Evolutionary conservation across 2,329 filamentous ascomycete genomes (phyloP).

Genomic region (Sporothrix schenckii): DNA sequence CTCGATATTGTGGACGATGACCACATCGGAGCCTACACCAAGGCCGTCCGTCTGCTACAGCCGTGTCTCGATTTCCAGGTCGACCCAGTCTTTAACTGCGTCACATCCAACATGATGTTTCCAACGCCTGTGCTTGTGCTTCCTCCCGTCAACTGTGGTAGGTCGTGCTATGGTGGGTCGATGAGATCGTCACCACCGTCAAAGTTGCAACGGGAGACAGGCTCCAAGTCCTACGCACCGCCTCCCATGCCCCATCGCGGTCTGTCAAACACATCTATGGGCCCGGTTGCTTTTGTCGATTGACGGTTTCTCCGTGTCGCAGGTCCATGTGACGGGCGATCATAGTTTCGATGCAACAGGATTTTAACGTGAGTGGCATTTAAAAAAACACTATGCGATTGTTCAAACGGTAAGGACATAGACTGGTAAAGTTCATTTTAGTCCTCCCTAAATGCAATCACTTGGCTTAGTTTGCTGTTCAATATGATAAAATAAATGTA

Average conservation of each 20-base stretch:
- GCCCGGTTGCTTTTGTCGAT: not conserved
- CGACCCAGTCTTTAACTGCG: not conserved
- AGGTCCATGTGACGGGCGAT: not conserved
- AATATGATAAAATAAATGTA: not conserved
- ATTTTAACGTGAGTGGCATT: not conserved
- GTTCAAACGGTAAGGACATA: not conserved
- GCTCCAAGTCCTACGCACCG: not conserved
- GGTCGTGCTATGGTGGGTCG: not conserved
- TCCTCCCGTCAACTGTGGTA: not conserved
- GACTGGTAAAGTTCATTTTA: not conserved
- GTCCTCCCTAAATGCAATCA: not conserved
- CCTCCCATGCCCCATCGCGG: not conserved
- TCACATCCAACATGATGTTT: not conserved
- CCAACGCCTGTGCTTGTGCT: not conserved
- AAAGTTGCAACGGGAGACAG: not conserved
- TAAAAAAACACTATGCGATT: not conserved
- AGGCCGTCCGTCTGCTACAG: not conserved
- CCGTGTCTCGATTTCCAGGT: not conserved
- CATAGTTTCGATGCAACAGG: not conserved
- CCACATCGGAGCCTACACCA: not conserved
- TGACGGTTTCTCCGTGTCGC: not conserved
- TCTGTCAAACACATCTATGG: not conserved
- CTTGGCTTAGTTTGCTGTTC: not conserved
- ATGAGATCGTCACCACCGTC: not conserved
- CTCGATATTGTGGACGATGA: not conserved